Percentiles rank a stretch among this genome's conserved stretches.
Evolutionary conservation across 768 basidiomycete species (phyloP).

Genomic region (Boletus huronensis): DNA sequence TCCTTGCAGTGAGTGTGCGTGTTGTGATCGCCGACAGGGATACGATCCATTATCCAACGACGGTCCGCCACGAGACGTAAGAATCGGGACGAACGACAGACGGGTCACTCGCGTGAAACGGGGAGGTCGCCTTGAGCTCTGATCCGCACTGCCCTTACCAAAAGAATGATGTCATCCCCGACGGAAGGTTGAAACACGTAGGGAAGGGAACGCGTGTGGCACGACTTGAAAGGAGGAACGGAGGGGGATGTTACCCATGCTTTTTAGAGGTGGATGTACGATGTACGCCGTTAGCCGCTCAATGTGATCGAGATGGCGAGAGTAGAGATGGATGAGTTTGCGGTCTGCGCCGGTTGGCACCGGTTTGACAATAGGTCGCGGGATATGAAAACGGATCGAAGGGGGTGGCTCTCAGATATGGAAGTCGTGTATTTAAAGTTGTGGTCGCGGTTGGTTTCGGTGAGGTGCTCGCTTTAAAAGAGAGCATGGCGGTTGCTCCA

Average conservation of each 20-base stretch:
- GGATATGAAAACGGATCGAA: constrained; percentile 3
- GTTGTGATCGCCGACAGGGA: constrained; percentile 22
- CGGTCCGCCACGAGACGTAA: constrained; percentile 10
- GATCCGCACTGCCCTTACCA: not conserved
- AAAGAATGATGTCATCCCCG: constrained; percentile 1
- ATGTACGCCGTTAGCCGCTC: not conserved
- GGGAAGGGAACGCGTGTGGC: not conserved
- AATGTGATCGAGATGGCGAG: constrained; percentile 2
- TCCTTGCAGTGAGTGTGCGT: constrained; percentile 2
- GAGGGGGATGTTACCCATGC: constrained; percentile 3
- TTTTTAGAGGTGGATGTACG: not conserved
- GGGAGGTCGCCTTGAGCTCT: not conserved
- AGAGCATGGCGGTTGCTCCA: not conserved
- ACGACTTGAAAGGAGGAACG: not conserved
- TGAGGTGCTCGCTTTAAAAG: not conserved
- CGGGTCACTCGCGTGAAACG: constrained; percentile 2
- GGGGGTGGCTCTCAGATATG: not conserved
- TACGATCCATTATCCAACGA: not conserved
- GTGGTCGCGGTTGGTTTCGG: not conserved
- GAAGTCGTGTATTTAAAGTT: constrained; percentile 2
- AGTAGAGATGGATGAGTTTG: not conserved
- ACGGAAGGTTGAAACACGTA: not conserved
- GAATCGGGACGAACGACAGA: constrained; percentile 1
- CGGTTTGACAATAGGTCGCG: not conserved
- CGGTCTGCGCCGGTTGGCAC: constrained; percentile 10